Percentiles rank a stretch among this genome's conserved stretches.
phyloP scores from a whole-genome alignment of 305 asterid genomes.

The Fraxinus baroniana region DNA sequence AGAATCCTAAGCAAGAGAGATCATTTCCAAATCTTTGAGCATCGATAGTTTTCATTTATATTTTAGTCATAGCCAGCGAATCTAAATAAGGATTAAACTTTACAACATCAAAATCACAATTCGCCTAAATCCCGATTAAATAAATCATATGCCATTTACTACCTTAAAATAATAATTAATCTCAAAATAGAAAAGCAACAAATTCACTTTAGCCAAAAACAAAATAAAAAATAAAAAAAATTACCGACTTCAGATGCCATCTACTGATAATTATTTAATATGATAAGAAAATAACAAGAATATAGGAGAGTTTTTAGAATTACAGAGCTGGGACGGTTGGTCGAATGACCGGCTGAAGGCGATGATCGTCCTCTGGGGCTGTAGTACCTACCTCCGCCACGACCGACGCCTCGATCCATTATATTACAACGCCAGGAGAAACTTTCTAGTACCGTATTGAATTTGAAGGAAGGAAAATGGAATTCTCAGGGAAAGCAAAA shows the following conservation, averaged over 20 bases:
- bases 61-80: background rate
- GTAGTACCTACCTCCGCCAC: background rate
- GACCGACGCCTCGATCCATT: background rate
- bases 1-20: background rate
- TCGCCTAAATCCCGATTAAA: background rate
- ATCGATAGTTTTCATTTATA: background rate
- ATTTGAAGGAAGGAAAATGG: background rate
- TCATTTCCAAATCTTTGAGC: background rate
- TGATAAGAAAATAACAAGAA: background rate
- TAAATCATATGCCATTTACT: background rate
- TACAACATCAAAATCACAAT: background rate
- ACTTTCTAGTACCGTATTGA: background rate
- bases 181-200: background rate
- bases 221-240: background rate
- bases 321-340: background rate
- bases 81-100: background rate
- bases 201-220: background rate
- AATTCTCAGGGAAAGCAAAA: background rate
- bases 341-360: background rate
- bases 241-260: background rate
- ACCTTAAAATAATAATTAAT: background rate
- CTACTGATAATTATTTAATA: background rate
- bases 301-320: background rate
- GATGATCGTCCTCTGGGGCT: slow-evolving; percentile 25
- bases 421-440: background rate